Evolutionary conservation across 495 filamentous ascomycete genomes (phyloP).

Genomic region (Tuber microsphaerosporum): DNA sequence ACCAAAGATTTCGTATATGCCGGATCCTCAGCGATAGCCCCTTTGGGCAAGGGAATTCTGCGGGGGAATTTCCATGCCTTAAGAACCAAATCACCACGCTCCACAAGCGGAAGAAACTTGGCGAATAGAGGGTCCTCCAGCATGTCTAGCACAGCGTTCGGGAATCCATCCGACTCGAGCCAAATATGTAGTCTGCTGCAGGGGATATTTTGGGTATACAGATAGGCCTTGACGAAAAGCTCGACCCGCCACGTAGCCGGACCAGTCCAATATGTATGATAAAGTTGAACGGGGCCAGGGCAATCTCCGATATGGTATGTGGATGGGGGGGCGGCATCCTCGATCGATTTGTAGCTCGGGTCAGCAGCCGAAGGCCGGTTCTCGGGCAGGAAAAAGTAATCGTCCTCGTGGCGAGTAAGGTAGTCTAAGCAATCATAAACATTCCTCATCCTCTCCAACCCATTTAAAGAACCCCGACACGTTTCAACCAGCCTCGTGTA

Average conservation of each 20-base stretch:
- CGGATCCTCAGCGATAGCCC: slow-evolving; percentile 34
- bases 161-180: slow-evolving; percentile 50
- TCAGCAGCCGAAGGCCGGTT: slow-evolving; percentile 41
- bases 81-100: slow-evolving; percentile 50
- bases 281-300: slow-evolving; percentile 52
- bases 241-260: slow-evolving; percentile 55
- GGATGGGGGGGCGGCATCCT: slow-evolving; percentile 33
- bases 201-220: slow-evolving; percentile 54
- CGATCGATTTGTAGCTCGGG: slow-evolving; percentile 36
- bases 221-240: slow-evolving; percentile 53
- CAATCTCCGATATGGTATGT: slow-evolving; percentile 45
- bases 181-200: slow-evolving; percentile 52
- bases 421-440: slow-evolving; percentile 51
- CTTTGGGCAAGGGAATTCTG: slow-evolving; percentile 49
- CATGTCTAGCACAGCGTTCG: slow-evolving; percentile 48
- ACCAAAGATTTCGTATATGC: slow-evolving; percentile 14
- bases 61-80: slow-evolving; percentile 52
- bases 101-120: slow-evolving; percentile 51
- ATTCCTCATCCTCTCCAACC: slow-evolving; percentile 52
- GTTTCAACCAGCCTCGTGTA: slow-evolving; percentile 48
- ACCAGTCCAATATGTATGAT: slow-evolving; percentile 55
- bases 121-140: slow-evolving; percentile 49
- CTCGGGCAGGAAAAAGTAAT: slow-evolving; percentile 49
- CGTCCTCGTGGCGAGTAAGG: slow-evolving; percentile 46
- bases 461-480: slow-evolving; percentile 48